Base-by-base conservation (phyloP, 1,139 yeast species). In the Debaryomyces subglobosus region DNA sequence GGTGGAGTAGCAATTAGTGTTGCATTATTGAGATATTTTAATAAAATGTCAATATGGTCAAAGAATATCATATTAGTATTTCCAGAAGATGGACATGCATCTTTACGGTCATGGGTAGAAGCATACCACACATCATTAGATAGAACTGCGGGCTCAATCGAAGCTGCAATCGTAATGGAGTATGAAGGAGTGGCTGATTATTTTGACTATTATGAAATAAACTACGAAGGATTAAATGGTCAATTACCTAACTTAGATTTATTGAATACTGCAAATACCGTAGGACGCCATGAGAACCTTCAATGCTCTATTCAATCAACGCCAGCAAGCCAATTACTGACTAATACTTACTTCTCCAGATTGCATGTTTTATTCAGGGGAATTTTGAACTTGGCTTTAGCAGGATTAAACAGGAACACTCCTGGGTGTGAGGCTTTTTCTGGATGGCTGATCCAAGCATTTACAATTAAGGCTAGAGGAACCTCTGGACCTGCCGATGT, bases 381-480 rank as follows among this genome's bases (percentile, higher is more conserved):
- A 0, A 80, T 94, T 29, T 67, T 79, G 49, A 79, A 80, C 42
- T 82, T 90, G 61, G 82, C 92, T 1, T 63, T 85, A 9, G 80
- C 96, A 0, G 98, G 98, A 0, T 64, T 87, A 20, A 65, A 71
- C 10, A 74, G 68, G 20, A 71, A 74, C 12, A 65, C 78, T 1
- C 77, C 82, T 44, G 96, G 97, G 3, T 85, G 91, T 56, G 97
- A 92, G 63, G 90, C 92, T 10, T 94, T 94, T 64, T 86, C 96
- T 45, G 98, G 98, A 2, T 94, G 97, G 96, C 88, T 95, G 64
- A 89, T 95, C 49, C 98, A 94, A 66, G 87, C 98, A 0, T 69
- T 94, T 32, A 89, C 98, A 1, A 65, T 95, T 36, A 79, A 79
- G 48, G 97, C 96, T 0, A 68, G 68, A 27, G 87, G 86, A 1